phyloP scores from a whole-genome alignment of 2,329 filamentous ascomycete species.

The Ilyonectria mors-panacis region DNA sequence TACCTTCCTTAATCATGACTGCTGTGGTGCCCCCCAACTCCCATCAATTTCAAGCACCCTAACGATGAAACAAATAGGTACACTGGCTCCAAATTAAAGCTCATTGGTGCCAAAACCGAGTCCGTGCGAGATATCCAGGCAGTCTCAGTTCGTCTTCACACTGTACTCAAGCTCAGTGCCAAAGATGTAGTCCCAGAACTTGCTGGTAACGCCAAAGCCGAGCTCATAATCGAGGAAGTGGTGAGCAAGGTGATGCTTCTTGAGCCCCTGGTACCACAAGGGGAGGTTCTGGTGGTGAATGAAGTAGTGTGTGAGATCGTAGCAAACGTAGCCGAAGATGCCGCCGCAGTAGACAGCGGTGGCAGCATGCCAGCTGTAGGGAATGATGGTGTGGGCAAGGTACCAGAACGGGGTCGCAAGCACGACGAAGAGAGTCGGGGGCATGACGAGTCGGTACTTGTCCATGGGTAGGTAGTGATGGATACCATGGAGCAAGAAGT shows the following conservation, averaged over 20 bases:
- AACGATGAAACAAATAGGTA: conserved; percentile 37
- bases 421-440: conserved; percentile 86
- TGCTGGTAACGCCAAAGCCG: conserved; percentile 95
- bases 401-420: conserved; percentile 94
- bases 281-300: conserved; percentile 95
- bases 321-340: conserved; percentile 95
- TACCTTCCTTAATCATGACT: conserved; percentile 48
- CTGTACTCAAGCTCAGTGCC: conserved; percentile 80
- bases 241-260: conserved; percentile 97
- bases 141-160: conserved; percentile 52
- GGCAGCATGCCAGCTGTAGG: conserved; percentile 87
- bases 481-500: conserved; percentile 96
- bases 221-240: conserved; percentile 99
- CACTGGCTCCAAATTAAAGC: conserved; percentile 26
- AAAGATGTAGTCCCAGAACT: conserved; percentile 95
- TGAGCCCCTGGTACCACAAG: conserved; percentile 89
- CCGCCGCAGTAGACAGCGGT: conserved; percentile 88
- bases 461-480: conserved; percentile 99
- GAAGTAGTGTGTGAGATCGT: conserved; percentile 99
- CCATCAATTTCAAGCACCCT: conserved; percentile 36
- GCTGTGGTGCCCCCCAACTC: conserved; percentile 38
- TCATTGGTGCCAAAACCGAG: conserved; percentile 9
- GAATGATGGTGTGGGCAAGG: conserved; percentile 86
- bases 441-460: conserved; percentile 97
- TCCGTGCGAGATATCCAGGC: conserved; percentile 1